Base-by-base conservation (phyloP, 2,329 filamentous ascomycete species). In the Cytospora mali region DNA sequence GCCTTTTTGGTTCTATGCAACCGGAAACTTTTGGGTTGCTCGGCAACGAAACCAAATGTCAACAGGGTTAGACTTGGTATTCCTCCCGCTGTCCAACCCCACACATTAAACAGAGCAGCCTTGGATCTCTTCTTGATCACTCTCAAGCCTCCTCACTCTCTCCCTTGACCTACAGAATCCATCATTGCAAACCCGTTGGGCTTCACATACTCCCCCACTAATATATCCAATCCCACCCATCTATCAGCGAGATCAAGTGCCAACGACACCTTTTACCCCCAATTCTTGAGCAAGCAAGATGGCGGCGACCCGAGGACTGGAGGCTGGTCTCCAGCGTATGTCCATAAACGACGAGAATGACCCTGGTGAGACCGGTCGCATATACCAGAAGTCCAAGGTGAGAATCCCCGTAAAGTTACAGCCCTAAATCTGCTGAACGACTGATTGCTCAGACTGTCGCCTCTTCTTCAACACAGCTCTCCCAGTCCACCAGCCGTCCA, bases 301-400 rank as follows among this genome's bases (percentile, higher is more conserved):
- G 90, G 86, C 60, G 21, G 55, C 93, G 67, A 85, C 90, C 64
- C 86, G 91, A 69, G 87, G 86, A 57, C 82, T 98, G 53, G 94
- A 97, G 79, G 82, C 90, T 77, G 91, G 91, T 71, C 92, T 98
- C 73, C 93, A 97, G 86, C 89, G 88, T 76, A 86, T 97, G 79
- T 89, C 91, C 23, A 91, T 97, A 66, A 89, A 91, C 70, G 93
- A 97, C 73, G 93, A 97, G 77, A 96, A 94, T 73, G 89, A 92
- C 64, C 77, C 80, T 33, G 78, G 78, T 60, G 81, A 85, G 66
- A 80, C 78, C 66, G 77, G 77, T 62, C 82, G 82, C 66, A 67
- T 74, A 28, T 88, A 90, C 74, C 81, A 86, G 68, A 96, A 96
- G 77, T 76, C 86, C 66, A 96, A 96, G 87, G 93, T 94, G 48